Conservation (phyloP, 2,329 filamentous ascomycete species). For the Phyllachora maydis region DNA sequence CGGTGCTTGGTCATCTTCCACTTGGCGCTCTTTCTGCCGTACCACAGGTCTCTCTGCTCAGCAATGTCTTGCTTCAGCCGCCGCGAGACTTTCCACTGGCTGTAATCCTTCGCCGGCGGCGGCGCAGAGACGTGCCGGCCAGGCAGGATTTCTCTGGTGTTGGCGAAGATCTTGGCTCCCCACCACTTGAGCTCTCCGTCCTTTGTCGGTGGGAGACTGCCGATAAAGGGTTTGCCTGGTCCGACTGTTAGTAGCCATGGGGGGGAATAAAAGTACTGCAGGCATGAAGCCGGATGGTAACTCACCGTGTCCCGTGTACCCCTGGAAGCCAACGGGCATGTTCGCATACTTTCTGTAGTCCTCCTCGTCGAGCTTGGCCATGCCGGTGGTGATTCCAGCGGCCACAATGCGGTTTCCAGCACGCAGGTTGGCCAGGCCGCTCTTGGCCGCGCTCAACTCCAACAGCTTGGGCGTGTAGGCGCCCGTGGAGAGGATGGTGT, state of each 20-base stretch:
- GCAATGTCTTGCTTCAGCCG: slow-evolving; percentile 38
- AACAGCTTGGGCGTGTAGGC: slow-evolving; percentile 36
- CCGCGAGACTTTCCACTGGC: slow-evolving; percentile 37
- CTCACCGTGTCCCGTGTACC: slow-evolving; percentile 16
- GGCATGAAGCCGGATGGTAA: slow-evolving; percentile 10
- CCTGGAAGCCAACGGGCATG: slow-evolving; percentile 13
- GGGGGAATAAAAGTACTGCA: too few species aligned
- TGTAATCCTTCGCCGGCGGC: slow-evolving; percentile 32
- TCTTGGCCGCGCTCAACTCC: slow-evolving; percentile 24
- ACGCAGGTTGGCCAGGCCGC: slow-evolving; percentile 25
- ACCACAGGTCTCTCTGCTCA: too few species aligned
- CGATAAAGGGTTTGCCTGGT: slow-evolving; percentile 16
- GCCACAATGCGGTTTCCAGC: slow-evolving; percentile 34
- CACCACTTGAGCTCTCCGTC: slow-evolving; percentile 35
- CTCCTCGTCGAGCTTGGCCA: slow-evolving; percentile 27
- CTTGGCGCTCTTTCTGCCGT: too few species aligned
- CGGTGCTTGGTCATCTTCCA: too few species aligned
- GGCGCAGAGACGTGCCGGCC: slow-evolving; percentile 32
- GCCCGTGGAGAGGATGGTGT: slow-evolving; percentile 31
- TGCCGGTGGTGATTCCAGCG: slow-evolving; percentile 36
- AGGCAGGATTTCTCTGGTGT: slow-evolving; percentile 28
- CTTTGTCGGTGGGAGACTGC: slow-evolving; percentile 31
- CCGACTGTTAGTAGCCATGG: too few species aligned
- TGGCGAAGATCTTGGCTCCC: slow-evolving; percentile 37
- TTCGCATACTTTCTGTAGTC: slow-evolving; percentile 14